Base-by-base conservation (phyloP, 208 protist genomes). In the Zelonia costaricensis region DNA sequence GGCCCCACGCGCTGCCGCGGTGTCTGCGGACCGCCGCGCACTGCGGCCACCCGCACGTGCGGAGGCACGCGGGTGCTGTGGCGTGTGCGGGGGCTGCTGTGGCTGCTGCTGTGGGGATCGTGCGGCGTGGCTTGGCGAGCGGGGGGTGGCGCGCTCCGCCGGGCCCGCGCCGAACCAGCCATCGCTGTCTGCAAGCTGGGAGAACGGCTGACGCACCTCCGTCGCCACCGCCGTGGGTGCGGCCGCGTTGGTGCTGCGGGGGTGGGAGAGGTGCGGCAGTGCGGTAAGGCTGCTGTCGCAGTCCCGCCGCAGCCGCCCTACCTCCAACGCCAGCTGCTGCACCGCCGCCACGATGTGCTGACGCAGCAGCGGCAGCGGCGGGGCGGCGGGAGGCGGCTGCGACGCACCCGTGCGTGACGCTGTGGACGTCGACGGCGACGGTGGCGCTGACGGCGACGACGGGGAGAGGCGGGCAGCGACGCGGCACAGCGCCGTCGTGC, bases 321-420 rank as follows among this genome's bases (percentile, higher is more conserved):
- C 28, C 57, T 64, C 66, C 22, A 61, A 22, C 25, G 66, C 66
- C 8, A 53, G 15, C 9, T 36, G 22, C 22, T 66, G 66, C 49
- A 66, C 66, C 2, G 59, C 52, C 0, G 66, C 49, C 18, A 65
- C 66, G 3, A 56, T 45, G 35, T 73, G 42, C 16, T 56, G 66
- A 4, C 66, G 66, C 20, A 73, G 52, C 30, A 23, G 39, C 25
- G 70, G 53, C 3, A 79, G 70, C 3, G 51, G 16, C 30, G 46
- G 27, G 8, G 22, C 30, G 22, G 44, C 15, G 33, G 52, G 33
- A 4, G 33, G 33, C 33, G 33, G 33, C 10, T 4, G 33, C 10
- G 33, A 38, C 33, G 33, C 33, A 38, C 33, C n/a, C n/a, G n/a
- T n/a, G n/a, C n/a, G 20, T 4, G 31, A 2, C 18, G 31, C 25